phyloP scores from a whole-genome alignment of 2,329 filamentous ascomycete genomes.

The Aspergillus aculeatinus region DNA sequence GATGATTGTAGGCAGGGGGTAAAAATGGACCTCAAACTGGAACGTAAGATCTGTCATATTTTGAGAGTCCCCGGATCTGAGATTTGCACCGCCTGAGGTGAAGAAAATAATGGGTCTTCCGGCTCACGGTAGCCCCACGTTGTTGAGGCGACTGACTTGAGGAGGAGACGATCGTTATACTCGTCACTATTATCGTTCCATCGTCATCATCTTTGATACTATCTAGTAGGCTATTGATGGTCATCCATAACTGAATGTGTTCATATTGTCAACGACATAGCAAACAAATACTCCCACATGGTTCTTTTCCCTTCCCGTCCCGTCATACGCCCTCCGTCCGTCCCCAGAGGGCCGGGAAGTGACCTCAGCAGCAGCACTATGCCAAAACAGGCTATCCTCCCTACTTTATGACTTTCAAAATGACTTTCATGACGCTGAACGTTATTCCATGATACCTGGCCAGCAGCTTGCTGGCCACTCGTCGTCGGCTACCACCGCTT shows the following conservation, averaged over 20 bases:
- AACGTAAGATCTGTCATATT: slow-evolving; percentile 8
- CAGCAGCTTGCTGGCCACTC: neutral
- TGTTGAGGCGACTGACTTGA: slow-evolving; percentile 1
- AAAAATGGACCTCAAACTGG: neutral
- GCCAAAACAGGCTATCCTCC: too few species aligned
- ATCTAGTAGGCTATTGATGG: neutral
- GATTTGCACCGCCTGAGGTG: neutral
- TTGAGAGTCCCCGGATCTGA: slow-evolving; percentile 6
- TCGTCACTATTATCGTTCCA: slow-evolving; percentile 1
- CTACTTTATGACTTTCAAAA: too few species aligned
- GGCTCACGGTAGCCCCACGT: slow-evolving; percentile 17
- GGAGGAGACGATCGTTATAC: neutral
- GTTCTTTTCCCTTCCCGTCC: neutral
- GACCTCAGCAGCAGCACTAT: too few species aligned
- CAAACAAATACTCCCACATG: neutral
- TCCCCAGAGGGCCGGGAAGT: too few species aligned
- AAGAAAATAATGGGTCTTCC: too few species aligned
- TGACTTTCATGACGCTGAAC: too few species aligned
- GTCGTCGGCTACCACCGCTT: neutral
- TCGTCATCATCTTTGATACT: neutral
- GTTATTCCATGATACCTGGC: too few species aligned
- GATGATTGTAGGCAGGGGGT: neutral
- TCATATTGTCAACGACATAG: neutral
- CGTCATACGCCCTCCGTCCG: too few species aligned
- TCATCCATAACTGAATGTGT: neutral